phyloP scores from a whole-genome alignment of 345 rosid species.

The Ricinus communis region DNA sequence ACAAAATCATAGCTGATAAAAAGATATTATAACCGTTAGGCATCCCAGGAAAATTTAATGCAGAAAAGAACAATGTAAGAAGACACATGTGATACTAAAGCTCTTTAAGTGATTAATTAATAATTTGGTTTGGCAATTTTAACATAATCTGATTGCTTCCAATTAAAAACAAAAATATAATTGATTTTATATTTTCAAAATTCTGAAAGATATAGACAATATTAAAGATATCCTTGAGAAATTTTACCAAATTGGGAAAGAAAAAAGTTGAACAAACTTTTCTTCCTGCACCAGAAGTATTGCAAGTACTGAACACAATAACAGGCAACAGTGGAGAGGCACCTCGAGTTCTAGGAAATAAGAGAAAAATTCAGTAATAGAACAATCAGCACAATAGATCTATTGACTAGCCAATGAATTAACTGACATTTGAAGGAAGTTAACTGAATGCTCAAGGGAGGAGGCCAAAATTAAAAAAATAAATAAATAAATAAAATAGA shows the following conservation, averaged over 20 bases:
- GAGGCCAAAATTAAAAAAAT: too few species aligned
- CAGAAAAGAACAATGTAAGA: neutral
- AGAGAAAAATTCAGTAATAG: conserved; percentile 1
- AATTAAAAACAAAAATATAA: neutral
- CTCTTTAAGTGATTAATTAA: too few species aligned
- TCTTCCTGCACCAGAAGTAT: neutral
- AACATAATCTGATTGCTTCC: neutral
- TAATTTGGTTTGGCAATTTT: too few species aligned
- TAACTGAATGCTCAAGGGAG: too few species aligned
- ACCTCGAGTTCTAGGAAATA: conserved; percentile 1
- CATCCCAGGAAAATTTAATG: neutral
- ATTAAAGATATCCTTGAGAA: neutral
- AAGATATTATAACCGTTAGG: too few species aligned
- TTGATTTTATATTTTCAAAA: neutral
- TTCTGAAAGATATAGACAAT: neutral
- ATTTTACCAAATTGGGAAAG: neutral
- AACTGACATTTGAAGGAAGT: neutral
- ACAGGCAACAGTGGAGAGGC: neutral
- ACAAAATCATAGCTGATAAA: too few species aligned
- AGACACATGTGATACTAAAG: too few species aligned
- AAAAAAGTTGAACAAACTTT: conserved; percentile 3
- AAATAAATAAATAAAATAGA: too few species aligned
- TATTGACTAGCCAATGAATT: too few species aligned
- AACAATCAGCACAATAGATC: neutral
- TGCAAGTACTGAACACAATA: neutral